Evolutionary conservation across 2,329 filamentous ascomycete species (phyloP).

Genomic region (Trichoderma sp.): DNA sequence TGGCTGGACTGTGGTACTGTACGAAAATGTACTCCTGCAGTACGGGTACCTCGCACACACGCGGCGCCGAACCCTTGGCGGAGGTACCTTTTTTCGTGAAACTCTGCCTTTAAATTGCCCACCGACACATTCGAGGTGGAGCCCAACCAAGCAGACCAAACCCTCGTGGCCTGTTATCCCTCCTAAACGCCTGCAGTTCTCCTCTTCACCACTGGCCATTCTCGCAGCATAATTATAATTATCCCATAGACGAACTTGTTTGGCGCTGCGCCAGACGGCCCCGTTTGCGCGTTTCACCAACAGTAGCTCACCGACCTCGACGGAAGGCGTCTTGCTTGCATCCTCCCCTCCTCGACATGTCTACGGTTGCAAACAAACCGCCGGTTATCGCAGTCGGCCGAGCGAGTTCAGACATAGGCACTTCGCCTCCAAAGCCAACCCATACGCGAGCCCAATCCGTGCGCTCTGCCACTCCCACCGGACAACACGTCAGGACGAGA

Average conservation of each 20-base stretch:
- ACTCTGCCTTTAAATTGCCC: conserved; percentile 15
- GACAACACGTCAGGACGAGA: conserved; percentile 55
- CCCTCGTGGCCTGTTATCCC: conserved; percentile 22
- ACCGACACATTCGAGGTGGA: conserved; percentile 21
- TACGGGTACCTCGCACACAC: conserved; percentile 9
- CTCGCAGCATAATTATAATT: conserved; percentile 13
- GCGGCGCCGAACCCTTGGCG: background rate
- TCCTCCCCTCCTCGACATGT: conserved; percentile 42
- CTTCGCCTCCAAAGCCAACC: conserved; percentile 38
- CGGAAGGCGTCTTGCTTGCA: background rate
- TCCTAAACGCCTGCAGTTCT: conserved; percentile 14
- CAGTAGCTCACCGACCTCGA: conserved; percentile 15
- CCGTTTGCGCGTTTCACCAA: conserved; percentile 7
- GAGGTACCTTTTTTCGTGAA: conserved; percentile 2
- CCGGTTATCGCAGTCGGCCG: conserved; percentile 50
- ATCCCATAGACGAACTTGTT: background rate
- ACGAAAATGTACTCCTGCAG: conserved; percentile 7
- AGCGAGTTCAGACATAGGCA: conserved; percentile 42
- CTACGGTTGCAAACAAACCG: conserved; percentile 55
- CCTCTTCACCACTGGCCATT: conserved; percentile 15
- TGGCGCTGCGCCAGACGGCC: conserved; percentile 15
- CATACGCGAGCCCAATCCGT: conserved; percentile 40
- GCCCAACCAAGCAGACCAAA: conserved; percentile 14
- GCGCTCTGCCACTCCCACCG: conserved; percentile 46
- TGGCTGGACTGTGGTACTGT: conserved; percentile 5